These are phyloP conservation scores for Blastobotrys elegans DNA, from an alignment of 1,139 yeast genomes.

Conservation along the genomic window DNA sequence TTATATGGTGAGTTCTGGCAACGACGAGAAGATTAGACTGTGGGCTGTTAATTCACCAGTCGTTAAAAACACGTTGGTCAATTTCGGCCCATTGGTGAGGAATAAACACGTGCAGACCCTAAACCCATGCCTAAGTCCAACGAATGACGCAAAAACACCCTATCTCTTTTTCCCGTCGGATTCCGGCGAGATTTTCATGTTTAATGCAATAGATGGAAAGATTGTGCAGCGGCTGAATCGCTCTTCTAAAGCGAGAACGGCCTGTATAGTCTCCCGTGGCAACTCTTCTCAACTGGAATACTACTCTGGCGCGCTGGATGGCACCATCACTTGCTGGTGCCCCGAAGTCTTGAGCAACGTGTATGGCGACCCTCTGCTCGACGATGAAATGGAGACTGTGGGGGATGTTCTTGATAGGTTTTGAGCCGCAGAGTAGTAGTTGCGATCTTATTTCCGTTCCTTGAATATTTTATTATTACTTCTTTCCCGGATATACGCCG, in stretches of 20 bases:
- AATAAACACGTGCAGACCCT: conserved; percentile 48
- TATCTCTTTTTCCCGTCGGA: conserved; percentile 71
- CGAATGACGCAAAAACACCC: conserved; percentile 40
- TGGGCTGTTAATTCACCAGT: conserved; percentile 56
- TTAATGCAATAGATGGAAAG: conserved; percentile 59
- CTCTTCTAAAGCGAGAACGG: conserved; percentile 21
- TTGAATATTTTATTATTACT: background rate
- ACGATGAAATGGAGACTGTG: conserved; percentile 6
- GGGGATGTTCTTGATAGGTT: background rate
- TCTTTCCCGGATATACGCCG: too few relatives aligned
- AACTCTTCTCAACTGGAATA: conserved; percentile 29
- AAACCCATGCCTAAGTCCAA: conserved; percentile 38
- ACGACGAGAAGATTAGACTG: conserved; percentile 68
- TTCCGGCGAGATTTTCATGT: conserved; percentile 69
- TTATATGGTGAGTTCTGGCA: conserved; percentile 58
- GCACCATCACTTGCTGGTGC: conserved; percentile 32
- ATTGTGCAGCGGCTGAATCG: conserved; percentile 48
- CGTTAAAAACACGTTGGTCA: conserved; percentile 57
- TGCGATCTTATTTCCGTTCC: too few relatives aligned
- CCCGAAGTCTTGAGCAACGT: conserved; percentile 14
- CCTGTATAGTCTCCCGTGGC: conserved; percentile 49
- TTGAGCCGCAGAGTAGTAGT: background rate
- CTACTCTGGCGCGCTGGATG: conserved; percentile 35
- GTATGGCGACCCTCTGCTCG: conserved; percentile 3
- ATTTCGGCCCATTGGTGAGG: conserved; percentile 74